Evolutionary conservation across 2,329 filamentous ascomycete genomes (phyloP), one percentile per base, ranked within the genome.

Genomic region (Aspergillus puulaauensis): DNA sequence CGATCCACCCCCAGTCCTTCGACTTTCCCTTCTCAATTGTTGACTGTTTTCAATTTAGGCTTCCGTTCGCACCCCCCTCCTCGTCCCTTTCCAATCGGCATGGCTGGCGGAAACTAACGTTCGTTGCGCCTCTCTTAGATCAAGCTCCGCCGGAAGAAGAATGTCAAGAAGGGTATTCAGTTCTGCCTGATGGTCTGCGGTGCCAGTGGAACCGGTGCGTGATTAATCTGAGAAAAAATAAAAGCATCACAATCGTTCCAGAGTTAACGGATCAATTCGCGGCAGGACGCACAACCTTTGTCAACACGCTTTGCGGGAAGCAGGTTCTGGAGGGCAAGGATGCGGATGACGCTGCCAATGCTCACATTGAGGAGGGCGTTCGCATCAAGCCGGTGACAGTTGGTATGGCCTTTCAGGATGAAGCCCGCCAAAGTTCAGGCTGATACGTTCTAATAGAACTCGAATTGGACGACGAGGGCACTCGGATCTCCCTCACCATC

Each of bases 91-190:
- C 44, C 53, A 35, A 53, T 39, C 49, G 24, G 46, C 23, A 56
- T 44, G 35, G 27, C 44, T 50, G 52, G 24, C 46, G 57, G 41
- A 58, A 48, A 39, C 51, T 54, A 54, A 58, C 41, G 40, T 33
- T 51, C 40, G 58, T 60, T 59, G 59, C 59, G 64, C 54, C 53
- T 54, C 53, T 59, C 37, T 35, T 57, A 91, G 87, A 91, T 96
- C 80, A 95, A 96, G 90, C 93, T 97, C 77, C 93, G 95, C 82
- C 90, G 91, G 81, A 99, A 99, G 93, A 99, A 99, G 90, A 98
- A 99, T 86, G 93, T 99, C 82, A 97, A 97, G 90, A 97, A 97
- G 87, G 95, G 95, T 76, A 98, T 99, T 75, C 95, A 99, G 85
- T 99, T 99, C 84, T 98, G 93, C 80, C 81, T 99, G 86, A 99